Evolutionary conservation across 2,329 filamentous ascomycete genomes (phyloP), one percentile per base, ranked within the genome.

Genomic region (Cladosporium halotolerans): DNA sequence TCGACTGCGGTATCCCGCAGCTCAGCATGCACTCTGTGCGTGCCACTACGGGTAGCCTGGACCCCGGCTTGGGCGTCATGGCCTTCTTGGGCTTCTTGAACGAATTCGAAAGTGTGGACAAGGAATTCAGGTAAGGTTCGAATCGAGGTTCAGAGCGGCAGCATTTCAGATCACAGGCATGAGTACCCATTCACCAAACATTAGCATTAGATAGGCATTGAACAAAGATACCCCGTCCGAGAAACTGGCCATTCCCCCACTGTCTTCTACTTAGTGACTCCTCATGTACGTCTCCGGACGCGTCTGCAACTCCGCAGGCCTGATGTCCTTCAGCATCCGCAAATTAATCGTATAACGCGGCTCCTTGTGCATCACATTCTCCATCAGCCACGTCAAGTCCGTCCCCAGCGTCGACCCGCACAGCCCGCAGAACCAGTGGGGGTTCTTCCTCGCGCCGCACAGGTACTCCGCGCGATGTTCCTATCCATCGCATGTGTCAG

Each of bases 1-100:
- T 93, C 45, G 92, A 97, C 68, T 89, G 88, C 0, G 92, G 92
- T 11, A 85, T 97, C 63, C 85, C 90, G 4, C 92, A 97, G 73
- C 72, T 96, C 62, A 92, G 86, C 66, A 97, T 97, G 92, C 92
- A 97, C 71, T 88, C 83, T 49, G 87, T 97, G 60, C 80, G 92
- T 23, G 92, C 92, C 0, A 96, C 90, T 0, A 95, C 89, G 0
- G 92, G 92, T 2, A 80, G 81, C 36, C 69, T 91, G 59, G 92
- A 97, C 66, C 92, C 92, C 0, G 92, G 92, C 0, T 73, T 96
- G 60, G 92, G 91, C 3, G 87, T 93, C 14, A 85, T 88, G 72
- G 82, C 90, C 60, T 96, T 96, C 74, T 87, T 89, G 76, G 90
- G 85, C 1, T 96, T 96, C 70, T 80, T 95, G 61, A 89, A 95